Evolutionary conservation across 139 green algal genomes (phyloP).

Genomic region (Micromonas commoda): DNA sequence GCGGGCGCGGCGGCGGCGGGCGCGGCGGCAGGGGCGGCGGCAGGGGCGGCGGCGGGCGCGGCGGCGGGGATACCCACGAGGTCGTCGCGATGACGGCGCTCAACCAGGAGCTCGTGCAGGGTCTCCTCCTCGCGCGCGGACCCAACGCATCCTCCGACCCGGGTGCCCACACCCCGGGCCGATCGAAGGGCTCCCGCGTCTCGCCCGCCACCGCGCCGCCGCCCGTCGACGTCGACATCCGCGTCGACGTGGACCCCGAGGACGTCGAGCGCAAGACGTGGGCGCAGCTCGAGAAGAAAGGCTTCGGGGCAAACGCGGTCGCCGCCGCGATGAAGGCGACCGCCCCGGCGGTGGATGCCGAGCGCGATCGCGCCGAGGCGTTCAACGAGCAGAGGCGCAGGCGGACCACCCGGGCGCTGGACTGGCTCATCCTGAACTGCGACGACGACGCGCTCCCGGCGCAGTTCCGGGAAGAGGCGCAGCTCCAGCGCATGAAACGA

Average conservation of each 20-base stretch:
- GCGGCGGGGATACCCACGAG: background rate
- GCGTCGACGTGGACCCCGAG: constrained; percentile 2
- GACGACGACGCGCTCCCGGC: constrained; percentile 33
- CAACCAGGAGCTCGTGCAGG: background rate
- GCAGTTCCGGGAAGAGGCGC: background rate
- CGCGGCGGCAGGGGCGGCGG: background rate
- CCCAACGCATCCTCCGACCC: no score
- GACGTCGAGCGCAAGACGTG: constrained; percentile 5
- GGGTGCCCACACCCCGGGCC: no score
- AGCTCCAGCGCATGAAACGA: background rate
- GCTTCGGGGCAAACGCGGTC: background rate
- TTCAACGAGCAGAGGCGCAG: constrained; percentile 31
- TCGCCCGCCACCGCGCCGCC: no score
- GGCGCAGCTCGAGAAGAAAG: constrained; percentile 2
- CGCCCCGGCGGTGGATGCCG: background rate
- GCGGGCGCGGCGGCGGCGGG: background rate
- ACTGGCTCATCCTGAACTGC: constrained; percentile 43
- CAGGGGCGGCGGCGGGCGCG: background rate
- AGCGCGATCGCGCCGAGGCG: background rate
- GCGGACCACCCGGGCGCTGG: constrained; percentile 14
- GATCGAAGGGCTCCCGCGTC: no score
- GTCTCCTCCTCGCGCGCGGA: background rate
- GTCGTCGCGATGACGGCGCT: background rate
- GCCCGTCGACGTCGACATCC: background rate
- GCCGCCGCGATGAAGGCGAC: constrained; percentile 1